Conservation (phyloP, 805 yeast genomes). For the Myxozyma geophila region DNA sequence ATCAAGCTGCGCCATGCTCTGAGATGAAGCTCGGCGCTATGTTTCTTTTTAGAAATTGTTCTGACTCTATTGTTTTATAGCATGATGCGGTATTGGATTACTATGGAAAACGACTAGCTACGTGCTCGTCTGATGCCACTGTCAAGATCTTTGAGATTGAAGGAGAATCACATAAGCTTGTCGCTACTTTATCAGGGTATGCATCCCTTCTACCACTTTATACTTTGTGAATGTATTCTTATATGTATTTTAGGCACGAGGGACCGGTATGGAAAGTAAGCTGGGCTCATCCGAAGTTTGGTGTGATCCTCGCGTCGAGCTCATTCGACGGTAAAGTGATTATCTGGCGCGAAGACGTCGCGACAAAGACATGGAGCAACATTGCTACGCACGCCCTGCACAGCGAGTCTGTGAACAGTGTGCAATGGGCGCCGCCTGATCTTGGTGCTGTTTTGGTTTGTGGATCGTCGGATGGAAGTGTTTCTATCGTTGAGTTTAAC, state of each 20-base stretch:
- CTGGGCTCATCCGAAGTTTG: constrained; percentile 99
- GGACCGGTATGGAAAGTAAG: constrained; percentile 99
- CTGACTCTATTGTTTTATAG: constrained; percentile 21
- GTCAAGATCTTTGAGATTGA: constrained; percentile 91
- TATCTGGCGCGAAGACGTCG: constrained; percentile 93
- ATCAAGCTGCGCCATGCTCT: too few relatives aligned
- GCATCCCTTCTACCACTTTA: background rate
- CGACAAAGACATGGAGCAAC: constrained; percentile 69
- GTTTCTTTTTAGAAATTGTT: too few relatives aligned
- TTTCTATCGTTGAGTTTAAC: constrained; percentile 86
- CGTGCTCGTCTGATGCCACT: constrained; percentile 95
- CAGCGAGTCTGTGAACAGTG: constrained; percentile 92
- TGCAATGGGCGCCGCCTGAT: constrained; percentile 97
- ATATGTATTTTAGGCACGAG: constrained; percentile 58
- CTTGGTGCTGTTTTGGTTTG: constrained; percentile 90
- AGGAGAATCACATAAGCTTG: constrained; percentile 77
- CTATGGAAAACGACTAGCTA: constrained; percentile 93
- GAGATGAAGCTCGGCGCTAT: background rate
- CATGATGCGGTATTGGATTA: constrained; percentile 98
- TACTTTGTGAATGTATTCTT: background rate
- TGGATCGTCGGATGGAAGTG: constrained; percentile 91
- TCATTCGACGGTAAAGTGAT: constrained; percentile 94
- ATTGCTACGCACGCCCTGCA: constrained; percentile 87
- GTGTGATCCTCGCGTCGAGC: constrained; percentile 90
- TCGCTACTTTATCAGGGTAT: constrained; percentile 78